Evolutionary conservation across 2,329 filamentous ascomycete species (phyloP).

Genomic region (Xylaria sp.): DNA sequence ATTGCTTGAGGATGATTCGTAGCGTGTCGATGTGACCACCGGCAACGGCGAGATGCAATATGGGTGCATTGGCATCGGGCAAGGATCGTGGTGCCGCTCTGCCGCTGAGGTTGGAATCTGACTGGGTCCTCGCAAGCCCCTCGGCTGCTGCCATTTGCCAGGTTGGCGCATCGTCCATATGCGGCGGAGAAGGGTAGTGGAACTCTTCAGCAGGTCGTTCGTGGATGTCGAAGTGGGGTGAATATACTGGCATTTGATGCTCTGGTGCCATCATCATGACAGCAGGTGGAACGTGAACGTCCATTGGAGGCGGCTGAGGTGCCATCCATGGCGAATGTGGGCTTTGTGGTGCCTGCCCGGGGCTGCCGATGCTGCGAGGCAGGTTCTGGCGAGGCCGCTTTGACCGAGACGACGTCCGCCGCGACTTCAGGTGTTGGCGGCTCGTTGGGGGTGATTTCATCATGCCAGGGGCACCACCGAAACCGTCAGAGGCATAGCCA

Average conservation of each 20-base stretch:
- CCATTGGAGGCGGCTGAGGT: conserved; percentile 25
- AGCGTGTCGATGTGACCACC: conserved; percentile 35
- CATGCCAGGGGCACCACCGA: conserved; percentile 16
- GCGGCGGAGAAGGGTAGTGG: conserved; percentile 33
- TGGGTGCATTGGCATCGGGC: conserved; percentile 32
- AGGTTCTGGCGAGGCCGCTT: conserved; percentile 24
- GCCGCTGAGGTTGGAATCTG: conserved; percentile 23
- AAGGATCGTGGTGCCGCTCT: conserved; percentile 29
- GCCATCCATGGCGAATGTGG: conserved; percentile 31
- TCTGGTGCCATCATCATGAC: conserved; percentile 32
- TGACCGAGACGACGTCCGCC: conserved; percentile 28
- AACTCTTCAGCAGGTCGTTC: conserved; percentile 30
- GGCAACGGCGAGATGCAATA: conserved; percentile 35
- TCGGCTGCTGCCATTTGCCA: conserved; percentile 26
- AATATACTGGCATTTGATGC: conserved; percentile 27
- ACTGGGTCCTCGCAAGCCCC: conserved; percentile 12
- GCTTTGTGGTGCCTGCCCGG: conserved; percentile 25
- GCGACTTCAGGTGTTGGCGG: conserved; percentile 26
- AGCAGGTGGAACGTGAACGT: conserved; percentile 22
- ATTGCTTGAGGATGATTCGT: conserved; percentile 34
- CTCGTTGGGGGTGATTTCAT: conserved; percentile 27
- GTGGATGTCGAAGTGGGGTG: conserved; percentile 30
- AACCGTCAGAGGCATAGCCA: conserved; percentile 26
- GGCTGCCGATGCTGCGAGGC: conserved; percentile 30
- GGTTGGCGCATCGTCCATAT: conserved; percentile 26